These are phyloP conservation scores for Nannochloris sp. DNA, from an alignment of 139 green algal species.

Conservation along the genomic window DNA sequence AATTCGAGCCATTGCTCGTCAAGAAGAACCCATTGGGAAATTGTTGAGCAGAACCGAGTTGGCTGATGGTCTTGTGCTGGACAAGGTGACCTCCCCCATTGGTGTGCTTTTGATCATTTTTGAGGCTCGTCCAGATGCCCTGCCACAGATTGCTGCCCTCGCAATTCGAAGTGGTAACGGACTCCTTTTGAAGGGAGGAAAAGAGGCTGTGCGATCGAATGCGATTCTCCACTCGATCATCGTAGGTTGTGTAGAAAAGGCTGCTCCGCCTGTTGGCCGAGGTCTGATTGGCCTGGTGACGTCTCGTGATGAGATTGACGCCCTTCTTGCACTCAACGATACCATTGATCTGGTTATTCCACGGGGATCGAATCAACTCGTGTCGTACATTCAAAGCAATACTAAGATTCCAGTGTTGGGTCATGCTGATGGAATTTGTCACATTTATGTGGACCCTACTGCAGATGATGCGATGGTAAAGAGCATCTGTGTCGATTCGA, in stretches of 20 bases:
- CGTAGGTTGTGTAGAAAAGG: slow-evolving; percentile 35
- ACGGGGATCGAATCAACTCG: slow-evolving; percentile 77
- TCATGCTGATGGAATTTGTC: slow-evolving; percentile 97
- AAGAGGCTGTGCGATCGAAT: slow-evolving; percentile 83
- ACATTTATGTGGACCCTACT: slow-evolving; percentile 87
- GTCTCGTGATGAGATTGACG: slow-evolving; percentile 73
- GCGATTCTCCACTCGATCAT: slow-evolving; percentile 75
- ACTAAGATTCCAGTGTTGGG: slow-evolving; percentile 97
- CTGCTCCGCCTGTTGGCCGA: slow-evolving; percentile 44
- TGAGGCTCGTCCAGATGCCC: slow-evolving; percentile 89
- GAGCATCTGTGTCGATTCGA: slow-evolving; percentile 74
- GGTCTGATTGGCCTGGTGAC: slow-evolving; percentile 85
- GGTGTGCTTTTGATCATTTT: slow-evolving; percentile 99
- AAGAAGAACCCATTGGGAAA: slow-evolving; percentile 72
- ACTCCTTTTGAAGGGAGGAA: slow-evolving; percentile 94
- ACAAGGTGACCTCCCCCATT: slow-evolving; percentile 86
- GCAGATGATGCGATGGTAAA: slow-evolving; percentile 49
- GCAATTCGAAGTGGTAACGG: slow-evolving; percentile 69
- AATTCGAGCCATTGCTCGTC: slow-evolving; percentile 75
- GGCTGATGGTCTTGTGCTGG: slow-evolving; percentile 82
- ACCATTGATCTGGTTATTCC: slow-evolving; percentile 98
- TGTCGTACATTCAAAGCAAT: slow-evolving; percentile 77
- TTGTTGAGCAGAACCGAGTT: slow-evolving; percentile 66
- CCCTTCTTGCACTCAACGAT: slow-evolving; percentile 86
- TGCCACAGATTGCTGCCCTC: slow-evolving; percentile 87